Evolutionary conservation across 495 filamentous ascomycete genomes (phyloP).

Genomic region (Usnea hakonensis): DNA sequence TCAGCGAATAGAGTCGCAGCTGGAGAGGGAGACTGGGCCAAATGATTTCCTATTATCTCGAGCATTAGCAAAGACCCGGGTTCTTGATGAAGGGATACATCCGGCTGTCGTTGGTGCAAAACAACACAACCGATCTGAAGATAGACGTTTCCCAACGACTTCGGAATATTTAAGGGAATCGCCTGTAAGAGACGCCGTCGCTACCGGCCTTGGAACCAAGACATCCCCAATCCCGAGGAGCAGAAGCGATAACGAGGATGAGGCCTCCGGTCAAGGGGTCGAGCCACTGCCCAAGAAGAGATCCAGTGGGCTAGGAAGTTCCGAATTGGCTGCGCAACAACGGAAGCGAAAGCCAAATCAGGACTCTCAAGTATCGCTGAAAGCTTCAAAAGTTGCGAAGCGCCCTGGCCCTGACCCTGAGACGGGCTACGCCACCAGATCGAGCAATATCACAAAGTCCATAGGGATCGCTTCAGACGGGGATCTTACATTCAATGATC

Average conservation of each 20-base stretch:
- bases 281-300: not conserved
- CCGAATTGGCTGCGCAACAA: not conserved
- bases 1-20: conserved; percentile 26
- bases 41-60: not conserved
- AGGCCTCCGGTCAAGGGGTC: not conserved
- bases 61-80: not conserved
- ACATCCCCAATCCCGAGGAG: not conserved
- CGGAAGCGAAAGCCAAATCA: not conserved
- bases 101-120: not conserved
- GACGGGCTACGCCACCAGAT: not conserved
- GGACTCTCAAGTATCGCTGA: not conserved
- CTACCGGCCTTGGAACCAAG: not conserved
- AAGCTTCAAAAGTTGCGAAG: not conserved
- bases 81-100: not conserved
- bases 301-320: not conserved
- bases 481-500: conserved; percentile 4
- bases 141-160: not conserved
- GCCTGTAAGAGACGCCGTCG: not conserved
- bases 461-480: not conserved
- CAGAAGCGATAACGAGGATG: not conserved
- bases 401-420: not conserved
- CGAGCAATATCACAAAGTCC: conserved; percentile 1
- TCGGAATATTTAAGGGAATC: not conserved
- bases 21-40: not conserved
- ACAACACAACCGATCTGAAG: not conserved